These are phyloP conservation scores for Wallacemonas collosoma DNA, from an alignment of 208 protist species.

Conservation along the genomic window DNA sequence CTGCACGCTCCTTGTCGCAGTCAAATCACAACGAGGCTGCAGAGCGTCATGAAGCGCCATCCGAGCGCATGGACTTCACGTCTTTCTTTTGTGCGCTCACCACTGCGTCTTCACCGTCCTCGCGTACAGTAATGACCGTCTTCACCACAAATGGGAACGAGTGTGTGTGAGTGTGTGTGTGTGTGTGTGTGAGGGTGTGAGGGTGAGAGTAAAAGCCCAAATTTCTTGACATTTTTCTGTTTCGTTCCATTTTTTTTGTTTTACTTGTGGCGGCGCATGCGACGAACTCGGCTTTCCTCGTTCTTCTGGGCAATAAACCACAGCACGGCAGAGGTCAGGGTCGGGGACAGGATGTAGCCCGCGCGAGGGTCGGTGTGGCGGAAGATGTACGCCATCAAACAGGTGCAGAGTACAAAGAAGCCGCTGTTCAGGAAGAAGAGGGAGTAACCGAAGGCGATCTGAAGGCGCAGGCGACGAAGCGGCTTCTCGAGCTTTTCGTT, in stretches of 20 bases:
- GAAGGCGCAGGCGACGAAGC: conserved; percentile 79
- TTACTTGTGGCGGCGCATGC: conserved; percentile 84
- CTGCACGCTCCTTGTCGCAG: too few relatives aligned
- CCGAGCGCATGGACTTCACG: not conserved
- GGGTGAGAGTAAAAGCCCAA: too few relatives aligned
- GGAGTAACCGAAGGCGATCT: conserved; percentile 76
- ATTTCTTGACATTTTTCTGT: too few relatives aligned
- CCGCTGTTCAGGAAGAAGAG: conserved; percentile 86
- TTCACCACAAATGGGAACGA: too few relatives aligned
- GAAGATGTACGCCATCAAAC: conserved; percentile 84
- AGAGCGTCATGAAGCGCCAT: too few relatives aligned
- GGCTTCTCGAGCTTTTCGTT: conserved; percentile 57
- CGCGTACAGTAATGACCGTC: too few relatives aligned
- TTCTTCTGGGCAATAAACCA: conserved; percentile 91
- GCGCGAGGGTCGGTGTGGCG: conserved; percentile 82
- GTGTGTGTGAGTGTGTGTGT: too few relatives aligned
- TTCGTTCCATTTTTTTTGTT: not conserved
- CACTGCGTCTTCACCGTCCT: not conserved
- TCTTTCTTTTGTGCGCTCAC: not conserved
- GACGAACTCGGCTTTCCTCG: conserved; percentile 87
- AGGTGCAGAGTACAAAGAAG: conserved; percentile 79
- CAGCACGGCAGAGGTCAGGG: conserved; percentile 75
- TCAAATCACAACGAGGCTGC: too few relatives aligned
- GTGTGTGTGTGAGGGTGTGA: too few relatives aligned
- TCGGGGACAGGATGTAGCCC: conserved; percentile 77